Conservation (phyloP, 2,329 filamentous ascomycete genomes). For the Leptodontidium sp. region DNA sequence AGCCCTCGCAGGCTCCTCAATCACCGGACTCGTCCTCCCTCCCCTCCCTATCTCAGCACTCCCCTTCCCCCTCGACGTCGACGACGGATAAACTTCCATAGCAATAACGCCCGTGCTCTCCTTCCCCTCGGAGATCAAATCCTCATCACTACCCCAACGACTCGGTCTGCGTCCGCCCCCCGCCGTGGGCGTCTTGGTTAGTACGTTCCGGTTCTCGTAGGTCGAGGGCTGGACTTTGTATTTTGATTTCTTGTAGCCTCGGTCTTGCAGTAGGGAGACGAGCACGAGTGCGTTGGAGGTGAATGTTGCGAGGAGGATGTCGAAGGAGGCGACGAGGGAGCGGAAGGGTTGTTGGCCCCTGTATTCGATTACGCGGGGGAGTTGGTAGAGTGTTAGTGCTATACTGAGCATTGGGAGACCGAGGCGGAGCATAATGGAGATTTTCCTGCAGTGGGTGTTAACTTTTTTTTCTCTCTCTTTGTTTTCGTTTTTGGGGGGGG, state of each 20-base stretch:
- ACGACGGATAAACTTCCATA: conserved; percentile 18
- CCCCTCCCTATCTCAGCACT: conserved; percentile 35
- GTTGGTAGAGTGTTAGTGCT: conserved; percentile 76
- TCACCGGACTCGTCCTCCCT: conserved; percentile 11
- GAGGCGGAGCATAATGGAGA: conserved; percentile 80
- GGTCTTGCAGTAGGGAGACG: conserved; percentile 88
- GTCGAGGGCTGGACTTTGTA: conserved; percentile 59
- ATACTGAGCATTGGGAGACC: conserved; percentile 83
- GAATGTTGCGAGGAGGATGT: conserved; percentile 85
- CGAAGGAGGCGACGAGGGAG: conserved; percentile 86
- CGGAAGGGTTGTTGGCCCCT: conserved; percentile 82
- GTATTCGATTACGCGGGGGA: conserved; percentile 74
- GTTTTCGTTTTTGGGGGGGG: neutral
- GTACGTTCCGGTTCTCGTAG: conserved; percentile 43
- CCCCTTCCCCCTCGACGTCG: conserved; percentile 1
- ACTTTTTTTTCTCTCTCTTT: neutral
- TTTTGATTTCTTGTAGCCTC: conserved; percentile 87
- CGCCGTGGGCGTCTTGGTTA: conserved; percentile 50
- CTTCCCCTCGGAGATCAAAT: conserved; percentile 72
- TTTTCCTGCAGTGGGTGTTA: conserved; percentile 65
- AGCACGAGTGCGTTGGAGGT: conserved; percentile 92
- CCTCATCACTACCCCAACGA: conserved; percentile 87
- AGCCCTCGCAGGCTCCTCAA: conserved; percentile 35
- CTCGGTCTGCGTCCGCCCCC: conserved; percentile 47
- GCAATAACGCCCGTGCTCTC: conserved; percentile 53